phyloP scores from a whole-genome alignment of 176 grass and related monocot genomes.

The Juncus effusus region DNA sequence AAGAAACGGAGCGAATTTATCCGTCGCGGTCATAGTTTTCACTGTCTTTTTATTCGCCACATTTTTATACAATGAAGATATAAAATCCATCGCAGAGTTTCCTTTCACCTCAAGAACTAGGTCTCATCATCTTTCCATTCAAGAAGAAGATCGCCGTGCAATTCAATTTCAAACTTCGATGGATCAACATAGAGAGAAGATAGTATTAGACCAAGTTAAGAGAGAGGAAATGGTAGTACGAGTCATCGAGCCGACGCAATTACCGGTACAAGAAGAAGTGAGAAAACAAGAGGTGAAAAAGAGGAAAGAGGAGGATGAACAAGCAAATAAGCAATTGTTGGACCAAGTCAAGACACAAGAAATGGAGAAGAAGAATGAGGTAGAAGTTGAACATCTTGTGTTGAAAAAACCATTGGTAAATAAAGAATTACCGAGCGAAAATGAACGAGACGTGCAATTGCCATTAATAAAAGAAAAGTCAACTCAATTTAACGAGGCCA shows the following conservation, averaged over 20 bases:
- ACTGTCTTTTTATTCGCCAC: constrained; percentile 69
- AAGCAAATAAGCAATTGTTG: background rate
- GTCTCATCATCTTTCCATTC: constrained; percentile 44
- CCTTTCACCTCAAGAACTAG: constrained; percentile 55
- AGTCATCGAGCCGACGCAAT: constrained; percentile 13
- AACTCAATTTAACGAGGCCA: background rate
- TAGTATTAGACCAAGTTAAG: background rate
- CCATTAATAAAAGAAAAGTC: constrained; percentile 48
- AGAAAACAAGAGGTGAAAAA: constrained; percentile 2
- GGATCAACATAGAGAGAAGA: background rate
- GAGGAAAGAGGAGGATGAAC: background rate
- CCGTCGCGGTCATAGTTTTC: constrained; percentile 56
- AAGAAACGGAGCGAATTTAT: constrained; percentile 63
- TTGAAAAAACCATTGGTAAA: background rate
- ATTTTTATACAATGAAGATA: constrained; percentile 96
- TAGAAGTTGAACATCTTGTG: constrained; percentile 27
- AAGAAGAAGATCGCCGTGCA: constrained; percentile 54
- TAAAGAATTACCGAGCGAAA: constrained; percentile 34
- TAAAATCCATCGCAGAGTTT: constrained; percentile 86
- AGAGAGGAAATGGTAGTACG: constrained; percentile 15
- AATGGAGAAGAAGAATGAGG: constrained; percentile 19
- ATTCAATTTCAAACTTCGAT: constrained; percentile 35
- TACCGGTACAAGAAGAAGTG: constrained; percentile 14
- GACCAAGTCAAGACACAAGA: constrained; percentile 13
- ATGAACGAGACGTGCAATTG: constrained; percentile 64